phyloP scores from a whole-genome alignment of 805 yeast genomes.

The Candida silvatica region DNA sequence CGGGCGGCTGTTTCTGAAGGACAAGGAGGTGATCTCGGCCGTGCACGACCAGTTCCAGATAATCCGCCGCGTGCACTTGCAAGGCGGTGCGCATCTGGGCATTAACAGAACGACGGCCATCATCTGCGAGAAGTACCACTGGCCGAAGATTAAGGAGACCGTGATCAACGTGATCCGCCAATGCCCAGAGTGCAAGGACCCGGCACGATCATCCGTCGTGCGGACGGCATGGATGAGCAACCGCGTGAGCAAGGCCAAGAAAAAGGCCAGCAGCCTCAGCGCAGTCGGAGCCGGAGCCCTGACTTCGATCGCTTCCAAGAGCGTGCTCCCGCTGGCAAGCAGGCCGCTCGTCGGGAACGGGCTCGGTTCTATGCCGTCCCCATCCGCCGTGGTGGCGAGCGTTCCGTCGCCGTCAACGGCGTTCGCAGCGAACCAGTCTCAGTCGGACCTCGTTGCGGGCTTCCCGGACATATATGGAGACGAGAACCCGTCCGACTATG shows the following conservation, averaged over 20 bases:
- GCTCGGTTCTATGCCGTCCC: no score
- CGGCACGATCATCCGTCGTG: conserved; percentile 10
- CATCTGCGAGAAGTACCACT: conserved; percentile 75
- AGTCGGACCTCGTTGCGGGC: no score
- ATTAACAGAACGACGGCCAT: conserved; percentile 79
- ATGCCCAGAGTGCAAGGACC: conserved; percentile 68
- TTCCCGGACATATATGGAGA: no score
- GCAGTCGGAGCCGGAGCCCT: not conserved
- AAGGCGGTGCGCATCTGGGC: conserved; percentile 57
- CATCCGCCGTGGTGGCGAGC: no score
- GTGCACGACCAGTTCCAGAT: conserved; percentile 67
- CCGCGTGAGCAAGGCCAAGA: no score
- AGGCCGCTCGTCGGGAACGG: no score
- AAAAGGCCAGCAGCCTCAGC: not conserved
- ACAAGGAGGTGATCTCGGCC: conserved; percentile 70
- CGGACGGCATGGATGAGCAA: no score
- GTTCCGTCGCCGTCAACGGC: no score
- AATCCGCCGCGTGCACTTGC: conserved; percentile 58
- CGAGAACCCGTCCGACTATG: no score
- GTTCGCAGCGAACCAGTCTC: no score
- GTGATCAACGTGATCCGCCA: conserved; percentile 70
- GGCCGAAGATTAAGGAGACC: conserved; percentile 87
- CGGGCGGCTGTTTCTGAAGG: conserved; percentile 70
- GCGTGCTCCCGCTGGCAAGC: no score
- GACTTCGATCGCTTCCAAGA: not conserved